These are phyloP conservation scores for Aspergillus sp. DNA, from an alignment of 2,329 filamentous ascomycete genomes.

Conservation along the genomic window DNA sequence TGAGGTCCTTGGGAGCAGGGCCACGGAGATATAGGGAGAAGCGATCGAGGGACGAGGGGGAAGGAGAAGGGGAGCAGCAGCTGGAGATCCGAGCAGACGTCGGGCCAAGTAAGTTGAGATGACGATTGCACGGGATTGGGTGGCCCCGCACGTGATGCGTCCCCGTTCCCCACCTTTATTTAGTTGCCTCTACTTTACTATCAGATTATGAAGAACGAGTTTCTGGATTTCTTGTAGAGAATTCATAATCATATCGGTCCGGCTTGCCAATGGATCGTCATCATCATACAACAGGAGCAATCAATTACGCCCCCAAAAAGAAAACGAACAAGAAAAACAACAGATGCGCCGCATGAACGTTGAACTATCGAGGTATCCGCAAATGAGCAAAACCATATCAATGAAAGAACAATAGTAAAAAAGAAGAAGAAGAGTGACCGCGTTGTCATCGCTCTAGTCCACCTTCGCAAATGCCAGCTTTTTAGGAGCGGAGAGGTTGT, in stretches of 20 bases:
- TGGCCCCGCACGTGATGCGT: constrained; percentile 4
- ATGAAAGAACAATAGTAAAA: neutral
- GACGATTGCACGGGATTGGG: neutral
- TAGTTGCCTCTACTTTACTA: neutral
- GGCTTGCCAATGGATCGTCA: neutral
- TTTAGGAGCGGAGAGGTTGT: constrained; percentile 73
- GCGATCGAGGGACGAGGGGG: constrained; percentile 11
- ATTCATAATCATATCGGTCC: neutral
- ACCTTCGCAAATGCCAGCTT: constrained; percentile 72
- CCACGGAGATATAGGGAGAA: neutral
- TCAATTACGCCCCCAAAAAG: neutral
- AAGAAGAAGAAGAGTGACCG: neutral
- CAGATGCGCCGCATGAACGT: neutral
- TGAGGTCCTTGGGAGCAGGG: constrained; percentile 13
- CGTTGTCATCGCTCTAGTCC: constrained; percentile 50
- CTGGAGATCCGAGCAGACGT: neutral
- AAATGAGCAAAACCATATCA: neutral
- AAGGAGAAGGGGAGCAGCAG: constrained; percentile 7
- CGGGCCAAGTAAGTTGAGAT: constrained; percentile 1
- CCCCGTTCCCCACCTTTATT: neutral
- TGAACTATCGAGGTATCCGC: neutral
- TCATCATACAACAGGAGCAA: neutral
- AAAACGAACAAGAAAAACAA: neutral
- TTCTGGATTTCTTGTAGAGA: neutral
- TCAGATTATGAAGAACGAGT: neutral